Base-by-base conservation (phyloP, 176 grass and related monocot genomes). In the Saccharum spontaneum region DNA sequence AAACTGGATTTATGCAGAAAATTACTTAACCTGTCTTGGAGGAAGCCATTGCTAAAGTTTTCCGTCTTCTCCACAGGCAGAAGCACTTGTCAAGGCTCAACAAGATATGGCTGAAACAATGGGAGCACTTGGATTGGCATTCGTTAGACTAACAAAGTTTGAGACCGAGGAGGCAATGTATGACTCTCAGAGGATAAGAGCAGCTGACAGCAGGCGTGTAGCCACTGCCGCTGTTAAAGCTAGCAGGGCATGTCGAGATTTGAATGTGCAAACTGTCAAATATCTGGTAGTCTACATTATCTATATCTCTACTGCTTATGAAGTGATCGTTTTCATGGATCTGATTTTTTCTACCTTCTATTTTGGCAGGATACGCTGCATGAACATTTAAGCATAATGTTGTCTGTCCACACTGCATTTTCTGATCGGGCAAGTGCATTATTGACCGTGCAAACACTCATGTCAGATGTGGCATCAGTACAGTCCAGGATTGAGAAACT, bases 71-170 rank as follows among this genome's bases (percentile, higher is more conserved):
- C 54, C 73, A 69, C 87, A 99, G 97, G 97, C 93, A 49, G 97
- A 99, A 87, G 78, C 82, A 43, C 88, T 99, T 85, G 91, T 96
- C 75, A 99, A 99, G 79, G 93, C 93, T 67, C 97, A 96, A 60
- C 93, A 99, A 89, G 93, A 99, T 83, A 92, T 99, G 86, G 93
- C 93, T 86, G 97, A 99, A 84, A 96, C 93, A 79, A 99, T 99
- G 89, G 97, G 97, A 82, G 90, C 92, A 12, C 91, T 99, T 78
- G 97, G 97, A 71, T 84, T 99, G 85, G 93, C 93, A 83, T 99
- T 99, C 54, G 87, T 99, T 69, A 99, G 94, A 80, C 82, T 99
- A 67, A 94, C 91, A 5, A 99, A 99, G 83, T 92, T 99, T 63
- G 97, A 99, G 75, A 96, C 83, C 16, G 97, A 96, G 59, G 88